phyloP scores from a whole-genome alignment of 768 basidiomycete genomes.

The Podaxis carcinomalis region DNA sequence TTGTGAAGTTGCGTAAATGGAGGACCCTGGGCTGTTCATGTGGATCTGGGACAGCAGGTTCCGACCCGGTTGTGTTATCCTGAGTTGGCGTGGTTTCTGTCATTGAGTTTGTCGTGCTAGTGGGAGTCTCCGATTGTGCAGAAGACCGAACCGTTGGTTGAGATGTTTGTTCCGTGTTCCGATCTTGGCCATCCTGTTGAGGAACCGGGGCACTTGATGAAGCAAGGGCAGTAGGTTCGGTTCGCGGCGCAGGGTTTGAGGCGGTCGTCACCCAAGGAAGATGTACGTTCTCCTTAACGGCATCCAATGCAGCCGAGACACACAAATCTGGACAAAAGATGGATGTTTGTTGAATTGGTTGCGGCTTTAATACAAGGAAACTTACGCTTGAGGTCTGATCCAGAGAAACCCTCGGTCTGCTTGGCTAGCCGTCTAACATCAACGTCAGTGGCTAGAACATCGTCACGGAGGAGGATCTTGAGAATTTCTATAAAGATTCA shows the following conservation, averaged over 20 bases:
- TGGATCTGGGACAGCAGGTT: background rate
- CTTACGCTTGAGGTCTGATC: constrained; percentile 92
- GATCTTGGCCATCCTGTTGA: constrained; percentile 1
- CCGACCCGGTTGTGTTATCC: background rate
- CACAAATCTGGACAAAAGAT: constrained; percentile 66
- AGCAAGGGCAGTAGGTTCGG: background rate
- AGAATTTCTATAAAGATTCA: constrained; percentile 63
- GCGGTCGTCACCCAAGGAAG: constrained; percentile 66
- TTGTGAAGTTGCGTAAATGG: constrained; percentile 63
- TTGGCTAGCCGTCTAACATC: constrained; percentile 57
- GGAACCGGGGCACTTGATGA: background rate
- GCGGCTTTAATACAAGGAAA: constrained; percentile 11
- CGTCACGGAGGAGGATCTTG: constrained; percentile 82
- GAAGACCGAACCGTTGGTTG: constrained; percentile 1
- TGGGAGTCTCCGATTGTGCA: background rate
- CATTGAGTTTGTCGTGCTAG: background rate
- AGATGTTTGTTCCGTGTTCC: constrained; percentile 4
- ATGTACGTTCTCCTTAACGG: constrained; percentile 79
- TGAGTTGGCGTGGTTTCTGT: background rate
- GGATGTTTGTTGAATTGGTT: constrained; percentile 2
- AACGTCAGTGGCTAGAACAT: constrained; percentile 61
- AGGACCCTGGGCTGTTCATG: constrained; percentile 16
- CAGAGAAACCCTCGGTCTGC: constrained; percentile 84
- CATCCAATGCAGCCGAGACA: constrained; percentile 87
- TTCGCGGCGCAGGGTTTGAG: background rate